These are phyloP conservation scores for Penicillium chermesinum DNA, from an alignment of 495 filamentous ascomycete genomes.

Conservation along the genomic window DNA sequence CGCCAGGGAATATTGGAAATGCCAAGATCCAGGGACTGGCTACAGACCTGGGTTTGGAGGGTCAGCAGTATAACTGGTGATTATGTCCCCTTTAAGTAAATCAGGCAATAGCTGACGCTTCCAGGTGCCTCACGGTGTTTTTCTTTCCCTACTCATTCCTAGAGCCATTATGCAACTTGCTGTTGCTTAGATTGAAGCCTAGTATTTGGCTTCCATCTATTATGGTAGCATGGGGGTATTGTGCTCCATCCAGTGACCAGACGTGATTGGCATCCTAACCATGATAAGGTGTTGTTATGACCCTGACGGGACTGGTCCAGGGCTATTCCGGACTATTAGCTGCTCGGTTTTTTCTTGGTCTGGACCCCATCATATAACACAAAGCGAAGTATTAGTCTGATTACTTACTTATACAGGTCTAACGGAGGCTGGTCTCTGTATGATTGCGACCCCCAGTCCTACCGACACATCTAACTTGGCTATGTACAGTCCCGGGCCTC, in stretches of 20 bases:
- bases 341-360: conserved; percentile 71
- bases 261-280: neutral
- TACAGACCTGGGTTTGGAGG: conserved; percentile 1
- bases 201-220: conserved; percentile 46
- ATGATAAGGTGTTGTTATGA: conserved; percentile 35
- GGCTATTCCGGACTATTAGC: conserved; percentile 64
- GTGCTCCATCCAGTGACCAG: neutral
- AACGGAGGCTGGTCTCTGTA: conserved; percentile 9
- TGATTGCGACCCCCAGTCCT: neutral
- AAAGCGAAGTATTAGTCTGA: neutral
- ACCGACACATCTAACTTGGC: neutral
- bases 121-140: conserved; percentile 47
- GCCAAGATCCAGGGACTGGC: conserved; percentile 10
- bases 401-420: neutral
- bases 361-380: neutral
- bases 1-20: conserved; percentile 9
- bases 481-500: conserved; percentile 6
- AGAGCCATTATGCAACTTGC: conserved; percentile 59
- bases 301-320: conserved; percentile 64
- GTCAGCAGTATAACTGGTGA: conserved; percentile 11
- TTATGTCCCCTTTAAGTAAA: neutral
- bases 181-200: conserved; percentile 61
- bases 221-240: conserved; percentile 49
- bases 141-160: conserved; percentile 60
- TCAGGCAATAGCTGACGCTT: neutral